Percentiles rank a stretch among this genome's conserved stretches.
These are phyloP conservation scores for Clavispora santaluciae DNA, from an alignment of 805 yeast genomes.

Conservation along the genomic window DNA sequence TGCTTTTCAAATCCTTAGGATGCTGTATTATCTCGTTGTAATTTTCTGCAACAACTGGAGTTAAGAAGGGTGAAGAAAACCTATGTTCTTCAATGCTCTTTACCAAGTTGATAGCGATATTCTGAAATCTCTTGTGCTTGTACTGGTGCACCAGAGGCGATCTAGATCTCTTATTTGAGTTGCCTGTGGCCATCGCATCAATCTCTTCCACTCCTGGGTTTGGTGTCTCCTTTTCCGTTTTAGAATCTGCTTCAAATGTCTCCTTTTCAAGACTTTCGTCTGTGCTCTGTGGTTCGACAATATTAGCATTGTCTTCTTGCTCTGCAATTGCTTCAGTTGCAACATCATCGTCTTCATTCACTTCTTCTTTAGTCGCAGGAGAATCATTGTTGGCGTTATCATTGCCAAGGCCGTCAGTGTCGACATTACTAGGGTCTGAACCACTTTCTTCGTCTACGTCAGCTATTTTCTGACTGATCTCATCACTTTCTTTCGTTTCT, in stretches of 20 bases:
- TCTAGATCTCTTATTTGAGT: constrained; percentile 40
- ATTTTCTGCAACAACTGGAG: constrained; percentile 71
- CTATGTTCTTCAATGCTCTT: constrained; percentile 64
- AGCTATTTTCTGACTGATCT: no score
- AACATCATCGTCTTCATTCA: constrained; percentile 2
- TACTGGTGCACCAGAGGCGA: constrained; percentile 8
- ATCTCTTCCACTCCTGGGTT: background rate
- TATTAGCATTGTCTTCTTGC: constrained; percentile 5
- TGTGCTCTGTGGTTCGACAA: background rate
- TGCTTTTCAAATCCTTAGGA: constrained; percentile 67
- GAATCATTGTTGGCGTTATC: no score
- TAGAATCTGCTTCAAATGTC: constrained; percentile 5
- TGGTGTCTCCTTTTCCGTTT: background rate
- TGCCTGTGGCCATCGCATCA: constrained; percentile 47
- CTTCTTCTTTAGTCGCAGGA: no score
- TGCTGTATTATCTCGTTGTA: constrained; percentile 56
- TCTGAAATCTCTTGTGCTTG: constrained; percentile 49
- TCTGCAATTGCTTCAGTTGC: constrained; percentile 3
- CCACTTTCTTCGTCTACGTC: background rate
- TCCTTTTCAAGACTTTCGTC: constrained; percentile 10
- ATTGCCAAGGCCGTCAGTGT: no score
- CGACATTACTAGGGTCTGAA: no score
- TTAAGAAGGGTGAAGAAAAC: constrained; percentile 67
- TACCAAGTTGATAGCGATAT: constrained; percentile 56
- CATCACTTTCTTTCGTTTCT: background rate